Base-by-base conservation (phyloP, 2,329 filamentous ascomycete genomes). In the Emydomyces testavorans region DNA sequence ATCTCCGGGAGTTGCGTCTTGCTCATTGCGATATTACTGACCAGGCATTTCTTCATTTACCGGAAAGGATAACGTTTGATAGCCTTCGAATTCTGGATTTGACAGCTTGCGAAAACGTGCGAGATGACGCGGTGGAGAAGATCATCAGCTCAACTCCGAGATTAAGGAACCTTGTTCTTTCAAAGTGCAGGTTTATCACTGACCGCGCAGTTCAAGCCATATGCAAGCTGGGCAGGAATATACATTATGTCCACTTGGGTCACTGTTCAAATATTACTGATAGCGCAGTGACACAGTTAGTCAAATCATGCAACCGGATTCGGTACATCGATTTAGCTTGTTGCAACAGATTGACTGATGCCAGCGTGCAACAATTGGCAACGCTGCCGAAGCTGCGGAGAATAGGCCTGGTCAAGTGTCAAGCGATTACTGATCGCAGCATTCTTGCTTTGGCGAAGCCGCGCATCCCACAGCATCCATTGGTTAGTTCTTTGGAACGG, bases 301-400 rank as follows among this genome's bases (percentile, higher is more conserved):
- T 95, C 32, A 81, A 83, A 56, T 74, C 73, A 46, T 98, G 92
- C 72, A 96, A 90, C 60, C 80, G 92, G 20, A 96, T 98, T 56
- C 79, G 92, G 48, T 98, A 98, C 63, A 98, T 98, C 54, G 92
- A 98, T 62, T 71, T 98, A 36, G 92, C 92, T n/a, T 96, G 92
- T 69, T 98, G 92, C 66, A 78, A 77, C 11, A 82, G 86, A 57
- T 71, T 98, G 52, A 96, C 92, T 0, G 92, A 98, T 58, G 74
- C 76, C 8, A 95, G 89, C 18, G 83, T 98, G 13, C 83, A 77
- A 53, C 82, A 86, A 54, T 73, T 98, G 31, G 89, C 92, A 4
- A 79, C 79, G 11, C 75, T 98, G 4, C 92, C 92, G 2, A 98
- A 98, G 65, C 72, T 98, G 46, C 89, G 94, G 71, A 77, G 92